A percentile compares a stretch with the other conserved stretches of the same genome.
Evolutionary conservation across 176 grass and related monocot species (phyloP).

Genomic region (Hsuehochloa calcarea): DNA sequence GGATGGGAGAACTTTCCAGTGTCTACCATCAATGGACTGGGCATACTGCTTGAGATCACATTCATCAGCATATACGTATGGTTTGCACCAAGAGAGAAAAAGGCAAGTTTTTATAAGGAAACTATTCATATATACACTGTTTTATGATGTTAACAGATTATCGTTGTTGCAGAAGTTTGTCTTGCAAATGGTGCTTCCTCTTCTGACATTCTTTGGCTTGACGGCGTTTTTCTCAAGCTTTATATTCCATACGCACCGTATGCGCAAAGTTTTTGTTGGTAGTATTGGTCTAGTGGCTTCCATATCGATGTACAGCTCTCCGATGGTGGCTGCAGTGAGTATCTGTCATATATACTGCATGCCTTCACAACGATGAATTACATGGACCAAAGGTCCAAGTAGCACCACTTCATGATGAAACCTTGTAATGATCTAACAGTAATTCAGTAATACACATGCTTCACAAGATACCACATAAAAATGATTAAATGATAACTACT

Average conservation of each 20-base stretch:
- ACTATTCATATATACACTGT: background rate
- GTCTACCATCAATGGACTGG: slow-evolving; percentile 57
- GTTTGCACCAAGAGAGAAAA: slow-evolving; percentile 50
- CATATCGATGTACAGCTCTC: slow-evolving; percentile 71
- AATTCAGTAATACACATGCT: background rate
- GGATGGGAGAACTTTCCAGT: slow-evolving; percentile 58
- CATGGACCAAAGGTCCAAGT: background rate
- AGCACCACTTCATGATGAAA: background rate
- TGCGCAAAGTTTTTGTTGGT: slow-evolving; percentile 54
- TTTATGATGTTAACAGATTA: background rate
- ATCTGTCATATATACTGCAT: background rate
- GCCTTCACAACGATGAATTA: background rate
- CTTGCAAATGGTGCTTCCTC: slow-evolving; percentile 39
- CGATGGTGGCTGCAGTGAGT: slow-evolving; percentile 54
- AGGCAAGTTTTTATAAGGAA: slow-evolving; percentile 34
- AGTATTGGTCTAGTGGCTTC: slow-evolving; percentile 64
- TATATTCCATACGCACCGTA: slow-evolving; percentile 26
- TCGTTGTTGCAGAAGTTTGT: slow-evolving; percentile 42
- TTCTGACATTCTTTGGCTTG: slow-evolving; percentile 37
- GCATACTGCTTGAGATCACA: slow-evolving; percentile 53
- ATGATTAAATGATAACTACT: no score
- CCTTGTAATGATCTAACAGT: background rate
- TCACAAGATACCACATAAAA: background rate
- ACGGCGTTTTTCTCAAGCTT: slow-evolving; percentile 40
- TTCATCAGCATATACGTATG: slow-evolving; percentile 59